phyloP scores from a whole-genome alignment of 371 early-diverging fungal species.

The Rhizopus sp. region DNA sequence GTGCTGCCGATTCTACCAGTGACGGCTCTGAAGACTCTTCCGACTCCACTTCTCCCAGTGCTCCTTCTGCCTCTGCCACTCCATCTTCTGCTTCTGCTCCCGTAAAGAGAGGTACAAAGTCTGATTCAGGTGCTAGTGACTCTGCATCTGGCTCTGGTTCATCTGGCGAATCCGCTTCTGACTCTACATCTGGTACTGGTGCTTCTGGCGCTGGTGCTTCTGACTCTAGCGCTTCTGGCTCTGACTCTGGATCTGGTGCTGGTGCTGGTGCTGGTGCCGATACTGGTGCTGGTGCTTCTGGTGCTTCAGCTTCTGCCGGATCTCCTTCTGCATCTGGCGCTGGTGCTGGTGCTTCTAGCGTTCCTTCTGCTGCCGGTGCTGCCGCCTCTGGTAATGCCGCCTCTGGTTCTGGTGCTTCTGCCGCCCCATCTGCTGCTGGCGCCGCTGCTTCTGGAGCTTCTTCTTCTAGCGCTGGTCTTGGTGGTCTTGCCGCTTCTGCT shows the following conservation, averaged over 20 bases:
- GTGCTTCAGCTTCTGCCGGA: constrained; percentile 1
- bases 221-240: constrained; percentile 1
- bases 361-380: constrained; percentile 1
- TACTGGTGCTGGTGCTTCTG: constrained; percentile 1
- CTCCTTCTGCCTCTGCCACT: neutral
- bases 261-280: neutral
- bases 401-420: constrained; percentile 1
- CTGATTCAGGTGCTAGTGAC: constrained; percentile 2
- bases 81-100: neutral
- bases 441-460: constrained; percentile 8
- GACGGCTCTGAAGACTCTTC: neutral
- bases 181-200: neutral
- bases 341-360: neutral
- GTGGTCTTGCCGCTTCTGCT: constrained; percentile 2
- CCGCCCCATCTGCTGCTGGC: constrained; percentile 7
- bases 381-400: constrained; percentile 1
- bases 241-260: neutral
- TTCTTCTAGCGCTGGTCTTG: constrained; percentile 1
- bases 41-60: constrained; percentile 2
- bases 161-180: constrained; percentile 5
- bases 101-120: neutral
- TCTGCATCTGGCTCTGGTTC: neutral
- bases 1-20: constrained; percentile 3
- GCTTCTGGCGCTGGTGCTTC: neutral
- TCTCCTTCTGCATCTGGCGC: neutral